phyloP scores from a whole-genome alignment of 1,284 basidiomycete genomes.

The Amylostereum areolatum region DNA sequence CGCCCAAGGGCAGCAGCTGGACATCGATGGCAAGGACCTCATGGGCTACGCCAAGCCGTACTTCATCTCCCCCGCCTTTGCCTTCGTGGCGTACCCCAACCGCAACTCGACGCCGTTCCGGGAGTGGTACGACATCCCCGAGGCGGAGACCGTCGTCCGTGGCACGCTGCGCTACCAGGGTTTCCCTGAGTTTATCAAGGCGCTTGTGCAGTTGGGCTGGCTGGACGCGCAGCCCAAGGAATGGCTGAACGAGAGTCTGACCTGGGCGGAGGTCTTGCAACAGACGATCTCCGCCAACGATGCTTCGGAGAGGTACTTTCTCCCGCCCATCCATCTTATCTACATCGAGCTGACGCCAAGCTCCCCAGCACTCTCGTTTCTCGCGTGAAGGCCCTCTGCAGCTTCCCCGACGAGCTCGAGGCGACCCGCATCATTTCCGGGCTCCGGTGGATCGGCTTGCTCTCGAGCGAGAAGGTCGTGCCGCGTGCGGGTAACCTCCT shows the following conservation, averaged over 20 bases:
- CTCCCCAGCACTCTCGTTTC: conserved; percentile 52
- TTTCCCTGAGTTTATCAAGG: conserved; percentile 95
- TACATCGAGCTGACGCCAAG: conserved; percentile 8
- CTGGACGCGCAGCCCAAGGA: conserved; percentile 73
- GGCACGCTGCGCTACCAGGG: conserved; percentile 96
- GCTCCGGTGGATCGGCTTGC: conserved; percentile 90
- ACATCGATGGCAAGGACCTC: conserved; percentile 67
- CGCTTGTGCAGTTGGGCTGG: conserved; percentile 87
- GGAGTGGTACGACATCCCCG: conserved; percentile 86
- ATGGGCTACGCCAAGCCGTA: conserved; percentile 91
- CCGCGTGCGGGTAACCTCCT: conserved; percentile 79
- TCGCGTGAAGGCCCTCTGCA: conserved; percentile 64
- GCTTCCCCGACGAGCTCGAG: conserved; percentile 70
- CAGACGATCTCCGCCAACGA: conserved; percentile 73
- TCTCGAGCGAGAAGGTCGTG: conserved; percentile 65
- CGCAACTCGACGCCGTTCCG: conserved; percentile 90
- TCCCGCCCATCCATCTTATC: neutral
- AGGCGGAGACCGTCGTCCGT: conserved; percentile 88
- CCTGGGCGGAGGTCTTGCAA: conserved; percentile 82
- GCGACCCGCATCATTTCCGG: conserved; percentile 79
- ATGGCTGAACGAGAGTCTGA: conserved; percentile 71
- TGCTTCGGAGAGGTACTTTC: conserved; percentile 60
- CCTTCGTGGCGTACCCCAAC: conserved; percentile 98
- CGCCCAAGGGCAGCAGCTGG: conserved; percentile 57
- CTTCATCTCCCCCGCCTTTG: conserved; percentile 93